A percentile compares a stretch with the other conserved stretches of the same genome.
Evolutionary conservation across 805 yeast species (phyloP).

Genomic region (Starmerella asiatica): DNA sequence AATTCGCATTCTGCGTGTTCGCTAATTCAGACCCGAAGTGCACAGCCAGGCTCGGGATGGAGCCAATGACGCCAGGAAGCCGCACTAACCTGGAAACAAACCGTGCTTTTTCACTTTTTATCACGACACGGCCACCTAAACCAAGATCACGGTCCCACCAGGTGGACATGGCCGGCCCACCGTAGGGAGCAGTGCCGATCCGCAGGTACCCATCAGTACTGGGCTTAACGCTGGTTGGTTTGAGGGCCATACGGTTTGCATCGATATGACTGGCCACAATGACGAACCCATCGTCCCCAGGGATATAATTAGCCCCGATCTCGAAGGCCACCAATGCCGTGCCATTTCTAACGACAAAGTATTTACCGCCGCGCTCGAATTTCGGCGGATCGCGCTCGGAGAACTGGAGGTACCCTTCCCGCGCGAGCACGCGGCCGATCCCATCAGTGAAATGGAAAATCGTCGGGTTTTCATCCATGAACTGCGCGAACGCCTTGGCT

Average conservation of each 20-base stretch:
- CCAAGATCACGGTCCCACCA: slow-evolving; percentile 94
- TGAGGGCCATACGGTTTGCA: slow-evolving; percentile 75
- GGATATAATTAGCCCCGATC: slow-evolving; percentile 52
- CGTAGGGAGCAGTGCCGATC: slow-evolving; percentile 85
- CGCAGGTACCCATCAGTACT: slow-evolving; percentile 56
- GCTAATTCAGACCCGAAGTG: slow-evolving; percentile 50
- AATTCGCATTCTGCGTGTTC: slow-evolving; percentile 54
- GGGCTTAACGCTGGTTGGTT: slow-evolving; percentile 64
- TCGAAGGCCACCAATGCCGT: slow-evolving; percentile 56
- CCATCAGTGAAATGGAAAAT: slow-evolving; percentile 39
- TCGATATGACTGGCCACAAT: slow-evolving; percentile 94
- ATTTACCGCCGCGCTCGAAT: slow-evolving; percentile 46
- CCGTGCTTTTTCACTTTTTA: slow-evolving; percentile 38
- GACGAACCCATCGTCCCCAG: slow-evolving; percentile 71
- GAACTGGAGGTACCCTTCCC: slow-evolving; percentile 61
- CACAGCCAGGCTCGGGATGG: slow-evolving; percentile 89
- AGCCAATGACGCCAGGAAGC: slow-evolving; percentile 66
- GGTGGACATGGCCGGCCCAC: slow-evolving; percentile 82
- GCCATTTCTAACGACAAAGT: slow-evolving; percentile 59
- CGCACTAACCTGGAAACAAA: slow-evolving; percentile 46
- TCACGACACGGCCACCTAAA: slow-evolving; percentile 82
- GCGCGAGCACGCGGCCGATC: slow-evolving; percentile 29
- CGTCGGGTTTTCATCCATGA: slow-evolving; percentile 61
- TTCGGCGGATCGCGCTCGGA: slow-evolving; percentile 42
- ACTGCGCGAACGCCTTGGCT: slow-evolving; percentile 39